Evolutionary conservation across 2,329 filamentous ascomycete genomes (phyloP).

Genomic region (Talaromyces sp.): DNA sequence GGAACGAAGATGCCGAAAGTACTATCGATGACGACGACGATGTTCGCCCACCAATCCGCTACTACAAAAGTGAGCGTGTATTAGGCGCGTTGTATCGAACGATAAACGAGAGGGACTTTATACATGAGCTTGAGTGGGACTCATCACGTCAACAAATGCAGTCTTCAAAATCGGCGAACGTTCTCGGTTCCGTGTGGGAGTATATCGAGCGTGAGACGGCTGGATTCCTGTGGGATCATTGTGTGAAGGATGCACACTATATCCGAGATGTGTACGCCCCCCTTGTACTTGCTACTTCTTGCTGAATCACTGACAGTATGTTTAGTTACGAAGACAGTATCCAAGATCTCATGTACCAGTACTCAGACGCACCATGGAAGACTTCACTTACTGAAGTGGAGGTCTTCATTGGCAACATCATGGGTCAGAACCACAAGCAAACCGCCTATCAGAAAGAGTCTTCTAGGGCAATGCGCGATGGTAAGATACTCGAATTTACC

Average conservation of each 20-base stretch:
- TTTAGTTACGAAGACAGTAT: conserved; percentile 47
- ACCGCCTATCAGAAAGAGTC: conserved; percentile 21
- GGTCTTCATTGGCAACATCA: conserved; percentile 55
- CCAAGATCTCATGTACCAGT: conserved; percentile 26
- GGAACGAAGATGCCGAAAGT: conserved; percentile 28
- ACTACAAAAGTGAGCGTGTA: conserved; percentile 63
- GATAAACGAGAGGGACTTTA: conserved; percentile 64
- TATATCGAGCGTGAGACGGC: conserved; percentile 19
- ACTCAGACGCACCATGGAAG: conserved; percentile 46
- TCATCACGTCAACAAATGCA: not conserved
- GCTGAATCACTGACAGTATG: not conserved
- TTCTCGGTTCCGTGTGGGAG: conserved; percentile 5
- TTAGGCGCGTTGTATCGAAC: conserved; percentile 66
- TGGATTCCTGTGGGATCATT: conserved; percentile 24
- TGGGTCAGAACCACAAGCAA: conserved; percentile 29
- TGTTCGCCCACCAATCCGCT: conserved; percentile 41
- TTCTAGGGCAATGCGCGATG: conserved; percentile 21
- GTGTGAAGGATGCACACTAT: conserved; percentile 14
- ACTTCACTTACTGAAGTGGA: conserved; percentile 47
- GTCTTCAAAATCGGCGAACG: not conserved
- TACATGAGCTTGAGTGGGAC: conserved; percentile 16
- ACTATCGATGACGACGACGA: conserved; percentile 13
- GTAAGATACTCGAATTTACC: conserved; percentile 12
- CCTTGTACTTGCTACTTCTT: not conserved
- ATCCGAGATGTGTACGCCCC: conserved; percentile 22